Evolutionary conservation across 305 asterid species (phyloP).

Genomic region (Solanum chacoense): DNA sequence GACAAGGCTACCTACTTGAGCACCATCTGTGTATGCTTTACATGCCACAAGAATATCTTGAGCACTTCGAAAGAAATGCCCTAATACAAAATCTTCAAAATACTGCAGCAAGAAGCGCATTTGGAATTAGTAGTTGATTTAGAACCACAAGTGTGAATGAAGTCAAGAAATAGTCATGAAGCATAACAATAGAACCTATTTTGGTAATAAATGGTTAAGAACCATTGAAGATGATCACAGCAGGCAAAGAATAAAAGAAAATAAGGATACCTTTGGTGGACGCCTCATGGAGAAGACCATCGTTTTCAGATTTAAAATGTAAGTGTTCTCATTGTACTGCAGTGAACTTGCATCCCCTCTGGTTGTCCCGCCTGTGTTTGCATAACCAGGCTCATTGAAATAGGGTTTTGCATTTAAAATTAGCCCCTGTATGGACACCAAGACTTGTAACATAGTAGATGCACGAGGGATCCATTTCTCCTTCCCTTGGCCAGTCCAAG

Average conservation of each 20-base stretch:
- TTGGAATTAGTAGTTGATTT: background rate
- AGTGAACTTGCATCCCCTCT: constrained; percentile 42
- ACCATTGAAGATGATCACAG: background rate
- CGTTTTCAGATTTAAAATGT: constrained; percentile 48
- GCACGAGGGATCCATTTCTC: constrained; percentile 71
- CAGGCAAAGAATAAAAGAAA: background rate
- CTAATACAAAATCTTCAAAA: constrained; percentile 66
- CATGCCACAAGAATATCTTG: constrained; percentile 61
- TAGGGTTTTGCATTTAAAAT: constrained; percentile 76
- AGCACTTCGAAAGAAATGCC: constrained; percentile 54
- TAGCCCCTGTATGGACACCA: constrained; percentile 92
- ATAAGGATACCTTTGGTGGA: constrained; percentile 71
- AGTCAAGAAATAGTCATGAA: background rate
- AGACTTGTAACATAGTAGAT: constrained; percentile 75
- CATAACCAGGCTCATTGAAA: constrained; percentile 92
- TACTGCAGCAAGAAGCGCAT: constrained; percentile 27
- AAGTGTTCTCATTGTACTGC: constrained; percentile 59
- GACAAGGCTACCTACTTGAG: constrained; percentile 75
- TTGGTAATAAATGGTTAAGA: background rate
- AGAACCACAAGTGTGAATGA: background rate
- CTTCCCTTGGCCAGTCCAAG: constrained; percentile 62
- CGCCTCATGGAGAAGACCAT: constrained; percentile 66
- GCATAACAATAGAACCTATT: background rate
- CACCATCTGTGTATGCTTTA: constrained; percentile 71
- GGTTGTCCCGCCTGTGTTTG: constrained; percentile 27